These are phyloP conservation scores for Buxus sempervirens DNA, from an alignment of 164 flowering plant species.

Conservation along the genomic window DNA sequence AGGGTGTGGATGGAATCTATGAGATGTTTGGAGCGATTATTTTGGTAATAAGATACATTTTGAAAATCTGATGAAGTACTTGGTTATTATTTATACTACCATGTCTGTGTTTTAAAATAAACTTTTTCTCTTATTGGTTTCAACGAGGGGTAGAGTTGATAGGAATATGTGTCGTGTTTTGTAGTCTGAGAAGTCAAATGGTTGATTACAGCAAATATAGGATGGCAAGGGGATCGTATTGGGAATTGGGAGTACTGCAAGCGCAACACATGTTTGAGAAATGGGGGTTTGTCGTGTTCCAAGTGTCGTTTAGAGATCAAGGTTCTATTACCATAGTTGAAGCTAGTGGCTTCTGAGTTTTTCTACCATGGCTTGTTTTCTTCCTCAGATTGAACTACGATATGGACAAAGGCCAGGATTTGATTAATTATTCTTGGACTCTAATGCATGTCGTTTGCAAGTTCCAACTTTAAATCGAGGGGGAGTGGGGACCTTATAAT, in stretches of 20 bases:
- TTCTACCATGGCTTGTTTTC: slow-evolving; percentile 4
- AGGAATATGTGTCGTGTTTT: slow-evolving; percentile 51
- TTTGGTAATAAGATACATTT: neutral
- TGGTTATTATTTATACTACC: no score
- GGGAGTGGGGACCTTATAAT: no score
- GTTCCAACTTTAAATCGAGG: no score
- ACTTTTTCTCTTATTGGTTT: neutral
- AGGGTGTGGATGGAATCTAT: slow-evolving; percentile 1
- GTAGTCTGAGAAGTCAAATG: slow-evolving; percentile 29
- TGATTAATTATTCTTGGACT: neutral
- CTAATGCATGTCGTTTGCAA: neutral
- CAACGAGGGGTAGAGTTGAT: slow-evolving; percentile 9
- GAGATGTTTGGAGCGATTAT: neutral
- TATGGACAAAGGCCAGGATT: slow-evolving; percentile 11
- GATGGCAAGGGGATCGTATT: neutral
- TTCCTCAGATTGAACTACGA: slow-evolving; percentile 1
- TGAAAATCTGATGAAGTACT: neutral
- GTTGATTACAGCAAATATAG: neutral
- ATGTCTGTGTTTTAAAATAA: neutral
- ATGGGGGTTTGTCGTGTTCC: slow-evolving; percentile 18
- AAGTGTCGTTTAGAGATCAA: slow-evolving; percentile 15
- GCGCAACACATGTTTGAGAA: slow-evolving; percentile 1
- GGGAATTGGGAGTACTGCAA: neutral
- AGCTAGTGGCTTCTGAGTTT: neutral
- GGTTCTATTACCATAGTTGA: slow-evolving; percentile 9